phyloP scores from a whole-genome alignment of 2,329 filamentous ascomycete genomes.

The Cordyceps militaris region DNA sequence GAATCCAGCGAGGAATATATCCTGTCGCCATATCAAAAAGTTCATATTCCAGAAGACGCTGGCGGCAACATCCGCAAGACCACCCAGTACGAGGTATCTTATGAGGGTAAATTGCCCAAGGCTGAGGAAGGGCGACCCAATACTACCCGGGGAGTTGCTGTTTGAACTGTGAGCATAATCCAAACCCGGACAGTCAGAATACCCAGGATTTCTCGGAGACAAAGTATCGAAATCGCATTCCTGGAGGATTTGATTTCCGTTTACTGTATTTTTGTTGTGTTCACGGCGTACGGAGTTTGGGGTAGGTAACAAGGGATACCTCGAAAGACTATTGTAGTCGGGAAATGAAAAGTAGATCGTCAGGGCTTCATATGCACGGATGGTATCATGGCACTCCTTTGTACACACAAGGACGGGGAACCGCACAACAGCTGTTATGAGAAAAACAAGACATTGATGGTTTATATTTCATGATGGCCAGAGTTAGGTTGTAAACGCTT shows the following conservation, averaged over 20 bases:
- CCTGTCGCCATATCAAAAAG: conserved; percentile 18
- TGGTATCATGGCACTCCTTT: background rate
- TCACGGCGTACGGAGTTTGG: too few relatives aligned
- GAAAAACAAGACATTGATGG: too few relatives aligned
- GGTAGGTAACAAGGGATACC: background rate
- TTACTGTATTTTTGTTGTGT: too few relatives aligned
- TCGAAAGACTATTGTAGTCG: background rate
- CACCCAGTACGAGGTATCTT: conserved; percentile 29
- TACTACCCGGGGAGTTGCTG: background rate
- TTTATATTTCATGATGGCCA: too few relatives aligned
- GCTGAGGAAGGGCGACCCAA: background rate
- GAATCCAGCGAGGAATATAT: conserved; percentile 31
- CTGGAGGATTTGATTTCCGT: too few relatives aligned
- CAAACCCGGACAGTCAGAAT: too few relatives aligned
- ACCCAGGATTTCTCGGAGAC: background rate
- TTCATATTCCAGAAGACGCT: conserved; percentile 14
- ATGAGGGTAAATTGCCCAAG: conserved; percentile 19
- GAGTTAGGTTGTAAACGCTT: too few relatives aligned
- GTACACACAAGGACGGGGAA: too few relatives aligned
- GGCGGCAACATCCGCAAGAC: conserved; percentile 28
- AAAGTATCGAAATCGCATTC: too few relatives aligned
- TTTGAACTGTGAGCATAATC: background rate
- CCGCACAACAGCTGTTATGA: too few relatives aligned
- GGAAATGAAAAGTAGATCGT: background rate
- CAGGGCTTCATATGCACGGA: background rate